phyloP scores from a whole-genome alignment of 768 basidiomycete species.

The Boletus reticulatus region DNA sequence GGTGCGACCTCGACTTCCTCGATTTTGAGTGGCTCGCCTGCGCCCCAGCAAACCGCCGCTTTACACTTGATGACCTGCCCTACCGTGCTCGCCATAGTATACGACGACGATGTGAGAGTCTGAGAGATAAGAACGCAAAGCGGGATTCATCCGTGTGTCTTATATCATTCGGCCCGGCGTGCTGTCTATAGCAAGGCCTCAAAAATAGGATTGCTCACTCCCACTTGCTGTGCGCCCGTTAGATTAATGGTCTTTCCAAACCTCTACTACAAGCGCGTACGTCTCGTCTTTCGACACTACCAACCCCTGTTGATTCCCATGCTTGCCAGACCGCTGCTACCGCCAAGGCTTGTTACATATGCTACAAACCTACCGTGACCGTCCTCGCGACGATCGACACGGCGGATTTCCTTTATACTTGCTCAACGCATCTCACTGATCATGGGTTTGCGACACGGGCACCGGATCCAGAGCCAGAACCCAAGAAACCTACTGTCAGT shows the following conservation, averaged over 20 bases:
- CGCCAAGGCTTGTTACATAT: slow-evolving; percentile 72
- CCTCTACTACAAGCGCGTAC: slow-evolving; percentile 86
- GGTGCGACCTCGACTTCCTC: slow-evolving; percentile 95
- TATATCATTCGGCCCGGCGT: not conserved
- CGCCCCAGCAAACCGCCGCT: slow-evolving; percentile 95
- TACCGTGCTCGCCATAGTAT: slow-evolving; percentile 65
- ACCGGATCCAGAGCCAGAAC: slow-evolving; percentile 39
- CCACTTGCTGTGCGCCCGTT: not conserved
- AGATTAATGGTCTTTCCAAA: slow-evolving; percentile 72
- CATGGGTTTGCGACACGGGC: slow-evolving; percentile 65
- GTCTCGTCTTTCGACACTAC: slow-evolving; percentile 22
- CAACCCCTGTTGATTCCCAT: not conserved
- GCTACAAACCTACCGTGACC: slow-evolving; percentile 75
- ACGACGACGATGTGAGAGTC: slow-evolving; percentile 20
- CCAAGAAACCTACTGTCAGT: slow-evolving; percentile 36
- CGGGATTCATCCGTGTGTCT: slow-evolving; percentile 2
- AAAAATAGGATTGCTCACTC: not conserved
- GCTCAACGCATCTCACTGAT: slow-evolving; percentile 78
- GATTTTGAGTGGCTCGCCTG: slow-evolving; percentile 79
- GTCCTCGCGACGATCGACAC: slow-evolving; percentile 85
- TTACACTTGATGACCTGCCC: slow-evolving; percentile 85
- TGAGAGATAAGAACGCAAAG: slow-evolving; percentile 15
- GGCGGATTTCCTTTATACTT: slow-evolving; percentile 84
- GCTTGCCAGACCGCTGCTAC: slow-evolving; percentile 68
- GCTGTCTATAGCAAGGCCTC: no score